These are phyloP conservation scores for Tricholoma matsutake DNA, from an alignment of 768 basidiomycete species.

Conservation along the genomic window DNA sequence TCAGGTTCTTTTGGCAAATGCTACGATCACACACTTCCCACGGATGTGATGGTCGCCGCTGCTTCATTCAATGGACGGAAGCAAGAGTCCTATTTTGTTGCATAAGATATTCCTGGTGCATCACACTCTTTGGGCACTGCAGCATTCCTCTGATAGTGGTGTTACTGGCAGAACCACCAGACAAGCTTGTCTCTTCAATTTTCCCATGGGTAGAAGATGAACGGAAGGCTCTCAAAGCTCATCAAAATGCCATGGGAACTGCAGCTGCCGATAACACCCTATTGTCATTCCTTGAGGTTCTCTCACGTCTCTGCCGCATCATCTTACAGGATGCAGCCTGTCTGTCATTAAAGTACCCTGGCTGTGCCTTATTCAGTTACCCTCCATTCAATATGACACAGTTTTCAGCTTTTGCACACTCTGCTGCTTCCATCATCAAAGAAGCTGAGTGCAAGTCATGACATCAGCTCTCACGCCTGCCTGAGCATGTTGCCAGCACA, in stretches of 20 bases:
- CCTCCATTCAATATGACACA: neutral
- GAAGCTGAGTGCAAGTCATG: too few species aligned
- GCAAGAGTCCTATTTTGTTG: slow-evolving; percentile 24
- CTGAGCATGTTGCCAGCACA: too few species aligned
- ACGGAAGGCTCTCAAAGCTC: slow-evolving; percentile 7
- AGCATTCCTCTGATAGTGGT: neutral
- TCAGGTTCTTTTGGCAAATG: slow-evolving; percentile 16
- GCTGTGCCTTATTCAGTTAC: neutral
- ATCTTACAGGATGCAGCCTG: neutral
- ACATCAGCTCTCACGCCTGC: too few species aligned
- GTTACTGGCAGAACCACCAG: slow-evolving; percentile 19
- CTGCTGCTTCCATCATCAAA: too few species aligned
- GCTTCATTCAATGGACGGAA: slow-evolving; percentile 26
- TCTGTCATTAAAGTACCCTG: neutral
- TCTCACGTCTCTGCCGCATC: neutral
- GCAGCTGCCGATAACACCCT: slow-evolving; percentile 23
- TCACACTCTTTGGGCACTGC: neutral
- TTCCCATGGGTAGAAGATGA: slow-evolving; percentile 29
- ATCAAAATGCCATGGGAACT: neutral
- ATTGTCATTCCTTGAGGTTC: slow-evolving; percentile 16
- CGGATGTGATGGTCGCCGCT: slow-evolving; percentile 27
- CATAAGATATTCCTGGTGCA: slow-evolving; percentile 21
- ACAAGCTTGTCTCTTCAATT: slow-evolving; percentile 9
- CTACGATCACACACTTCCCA: slow-evolving; percentile 29
- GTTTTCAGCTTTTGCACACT: neutral